phyloP scores from a whole-genome alignment of 2,329 filamentous ascomycete species.

The Exophiala lecanii-corni region DNA sequence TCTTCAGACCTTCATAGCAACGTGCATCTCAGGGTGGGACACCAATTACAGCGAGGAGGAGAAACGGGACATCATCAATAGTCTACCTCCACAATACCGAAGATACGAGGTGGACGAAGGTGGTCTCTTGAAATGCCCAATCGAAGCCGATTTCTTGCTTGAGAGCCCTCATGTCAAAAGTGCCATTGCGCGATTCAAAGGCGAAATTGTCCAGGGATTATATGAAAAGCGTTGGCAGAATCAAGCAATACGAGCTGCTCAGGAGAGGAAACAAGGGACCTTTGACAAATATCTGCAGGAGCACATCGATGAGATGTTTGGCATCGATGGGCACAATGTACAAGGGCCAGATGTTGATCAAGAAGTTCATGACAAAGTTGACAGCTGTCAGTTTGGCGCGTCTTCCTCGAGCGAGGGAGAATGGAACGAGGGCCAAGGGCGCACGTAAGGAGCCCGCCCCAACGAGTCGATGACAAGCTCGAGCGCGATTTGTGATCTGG shows the following conservation, averaged over 20 bases:
- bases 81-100: constrained; percentile 15
- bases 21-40: constrained; percentile 19
- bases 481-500: too few species aligned
- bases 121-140: constrained; percentile 16
- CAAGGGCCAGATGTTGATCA: constrained; percentile 1
- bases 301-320: constrained; percentile 55
- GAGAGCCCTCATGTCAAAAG: constrained; percentile 22
- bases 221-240: constrained; percentile 55
- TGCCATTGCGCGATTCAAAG: constrained; percentile 43
- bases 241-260: constrained; percentile 50
- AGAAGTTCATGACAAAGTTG: constrained; percentile 2
- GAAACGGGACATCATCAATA: constrained; percentile 21
- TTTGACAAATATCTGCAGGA: constrained; percentile 55
- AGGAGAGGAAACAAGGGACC: constrained; percentile 48
- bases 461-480: too few species aligned
- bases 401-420: constrained; percentile 5
- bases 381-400: background rate
- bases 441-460: too few species aligned
- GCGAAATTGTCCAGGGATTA: constrained; percentile 51
- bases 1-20: constrained; percentile 22
- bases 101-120: constrained; percentile 14
- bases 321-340: constrained; percentile 45
- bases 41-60: constrained; percentile 21
- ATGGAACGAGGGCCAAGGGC: constrained; percentile 5
- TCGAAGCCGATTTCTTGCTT: constrained; percentile 15